These are phyloP conservation scores for Tephrocybe sp. DNA, from an alignment of 768 basidiomycete genomes.

Conservation along the genomic window DNA sequence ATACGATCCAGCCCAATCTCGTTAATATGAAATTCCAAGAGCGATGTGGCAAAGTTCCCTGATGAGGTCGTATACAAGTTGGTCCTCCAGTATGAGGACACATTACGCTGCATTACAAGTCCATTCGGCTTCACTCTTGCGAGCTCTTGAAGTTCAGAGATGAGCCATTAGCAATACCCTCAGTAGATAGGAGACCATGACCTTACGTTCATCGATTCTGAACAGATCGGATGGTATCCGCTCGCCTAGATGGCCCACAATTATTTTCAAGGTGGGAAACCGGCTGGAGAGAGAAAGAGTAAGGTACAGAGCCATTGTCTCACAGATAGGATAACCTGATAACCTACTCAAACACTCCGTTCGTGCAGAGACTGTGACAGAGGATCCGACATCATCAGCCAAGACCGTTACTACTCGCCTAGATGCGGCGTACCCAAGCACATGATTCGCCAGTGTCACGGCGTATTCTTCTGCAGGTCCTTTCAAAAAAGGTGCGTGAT, in stretches of 20 bases:
- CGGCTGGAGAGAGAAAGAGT: slow-evolving; percentile 25
- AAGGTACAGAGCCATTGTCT: not conserved
- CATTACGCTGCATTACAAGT: slow-evolving; percentile 38
- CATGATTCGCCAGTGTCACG: slow-evolving; percentile 37
- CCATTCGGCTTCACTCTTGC: slow-evolving; percentile 25
- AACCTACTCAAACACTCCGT: slow-evolving; percentile 39
- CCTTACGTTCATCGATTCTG: slow-evolving; percentile 38
- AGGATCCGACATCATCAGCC: not conserved
- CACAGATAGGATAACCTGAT: too few species aligned
- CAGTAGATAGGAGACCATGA: not conserved
- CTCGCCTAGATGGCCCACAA: slow-evolving; percentile 44
- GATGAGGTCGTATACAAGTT: slow-evolving; percentile 42
- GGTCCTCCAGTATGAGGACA: slow-evolving; percentile 36
- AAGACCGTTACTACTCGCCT: too few species aligned
- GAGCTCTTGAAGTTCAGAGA: slow-evolving; percentile 26
- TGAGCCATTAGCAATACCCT: not conserved
- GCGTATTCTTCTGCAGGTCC: slow-evolving; percentile 38
- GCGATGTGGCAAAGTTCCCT: slow-evolving; percentile 38
- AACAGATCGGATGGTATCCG: slow-evolving; percentile 40
- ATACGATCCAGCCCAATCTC: slow-evolving; percentile 41
- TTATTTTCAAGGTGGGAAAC: slow-evolving; percentile 39
- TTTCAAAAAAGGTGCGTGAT: slow-evolving; percentile 32
- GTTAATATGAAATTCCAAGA: slow-evolving; percentile 37
- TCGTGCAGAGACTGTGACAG: slow-evolving; percentile 32
- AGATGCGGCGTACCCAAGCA: too few species aligned